phyloP scores from a whole-genome alignment of 371 early-diverging fungal genomes.

The Mucor piriformis region DNA sequence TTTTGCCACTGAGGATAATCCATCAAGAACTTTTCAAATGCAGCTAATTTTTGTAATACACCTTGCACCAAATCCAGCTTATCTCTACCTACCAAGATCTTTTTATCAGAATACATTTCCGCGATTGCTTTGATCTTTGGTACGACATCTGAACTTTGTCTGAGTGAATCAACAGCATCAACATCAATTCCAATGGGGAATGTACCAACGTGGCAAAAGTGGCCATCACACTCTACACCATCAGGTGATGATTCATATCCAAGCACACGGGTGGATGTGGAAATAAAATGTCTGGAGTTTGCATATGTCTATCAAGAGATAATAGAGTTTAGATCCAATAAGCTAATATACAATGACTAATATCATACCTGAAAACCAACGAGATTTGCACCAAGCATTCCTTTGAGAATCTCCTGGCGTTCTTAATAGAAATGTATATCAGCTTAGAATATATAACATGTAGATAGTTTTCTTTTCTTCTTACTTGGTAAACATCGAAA shows the following conservation, averaged over 20 bases:
- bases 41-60: conserved; percentile 94
- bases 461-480: too few species aligned
- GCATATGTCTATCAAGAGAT: conserved; percentile 78
- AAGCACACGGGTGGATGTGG: conserved; percentile 89
- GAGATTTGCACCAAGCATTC: conserved; percentile 89
- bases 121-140: conserved; percentile 77
- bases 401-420: conserved; percentile 88
- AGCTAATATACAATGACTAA: not conserved
- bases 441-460: conserved; percentile 65
- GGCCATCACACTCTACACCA: conserved; percentile 79
- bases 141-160: conserved; percentile 52
- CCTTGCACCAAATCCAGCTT: conserved; percentile 99
- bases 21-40: conserved; percentile 91
- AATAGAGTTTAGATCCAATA: not conserved
- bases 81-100: conserved; percentile 97
- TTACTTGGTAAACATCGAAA: conserved; percentile 91
- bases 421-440: conserved; percentile 74
- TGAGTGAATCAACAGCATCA: conserved; percentile 44
- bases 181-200: conserved; percentile 98
- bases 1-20: conserved; percentile 91
- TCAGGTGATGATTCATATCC: conserved; percentile 86
- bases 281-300: conserved; percentile 94
- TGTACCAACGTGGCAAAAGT: conserved; percentile 80
- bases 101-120: conserved; percentile 91
- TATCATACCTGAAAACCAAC: conserved; percentile 86